Evolutionary conservation across 257 asterid species (phyloP).

Genomic region (Ehretia macrophylla): DNA sequence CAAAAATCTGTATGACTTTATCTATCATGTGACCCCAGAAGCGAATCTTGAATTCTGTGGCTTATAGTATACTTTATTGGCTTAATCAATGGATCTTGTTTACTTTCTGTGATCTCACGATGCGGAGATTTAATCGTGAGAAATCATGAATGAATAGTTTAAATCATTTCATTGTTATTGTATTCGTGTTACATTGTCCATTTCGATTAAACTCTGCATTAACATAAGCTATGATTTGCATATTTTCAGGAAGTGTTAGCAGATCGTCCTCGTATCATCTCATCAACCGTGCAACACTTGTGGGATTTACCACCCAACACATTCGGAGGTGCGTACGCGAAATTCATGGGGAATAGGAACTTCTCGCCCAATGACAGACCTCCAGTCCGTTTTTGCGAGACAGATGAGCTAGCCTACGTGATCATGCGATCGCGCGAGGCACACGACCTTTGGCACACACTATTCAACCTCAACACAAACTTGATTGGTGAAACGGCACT

Average conservation of each 20-base stretch:
- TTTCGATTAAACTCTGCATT: no score
- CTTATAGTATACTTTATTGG: no score
- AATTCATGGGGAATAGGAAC: conserved; percentile 87
- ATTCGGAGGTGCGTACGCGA: conserved; percentile 93
- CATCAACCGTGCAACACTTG: conserved; percentile 73
- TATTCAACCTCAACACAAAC: conserved; percentile 83
- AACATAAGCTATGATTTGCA: no score
- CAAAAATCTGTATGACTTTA: no score
- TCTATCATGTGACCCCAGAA: no score
- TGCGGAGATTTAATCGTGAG: no score
- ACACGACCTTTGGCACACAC: conserved; percentile 95
- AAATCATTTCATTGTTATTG: no score
- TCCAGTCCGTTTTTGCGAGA: conserved; percentile 91
- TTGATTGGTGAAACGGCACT: conserved; percentile 86
- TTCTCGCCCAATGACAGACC: conserved; percentile 94
- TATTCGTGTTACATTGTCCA: no score
- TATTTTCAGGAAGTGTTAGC: conserved; percentile 48
- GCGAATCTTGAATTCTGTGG: no score
- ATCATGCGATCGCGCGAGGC: conserved; percentile 98
- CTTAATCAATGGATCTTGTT: no score
- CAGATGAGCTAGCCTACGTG: conserved; percentile 83
- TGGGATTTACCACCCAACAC: conserved; percentile 90
- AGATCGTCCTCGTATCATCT: conserved; percentile 89
- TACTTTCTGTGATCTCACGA: no score
- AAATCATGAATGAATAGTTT: no score